A percentile compares a stretch with the other conserved stretches of the same genome.
Evolutionary conservation across 2,329 filamentous ascomycete genomes (phyloP).

Genomic region (Colletotrichum noveboracense): DNA sequence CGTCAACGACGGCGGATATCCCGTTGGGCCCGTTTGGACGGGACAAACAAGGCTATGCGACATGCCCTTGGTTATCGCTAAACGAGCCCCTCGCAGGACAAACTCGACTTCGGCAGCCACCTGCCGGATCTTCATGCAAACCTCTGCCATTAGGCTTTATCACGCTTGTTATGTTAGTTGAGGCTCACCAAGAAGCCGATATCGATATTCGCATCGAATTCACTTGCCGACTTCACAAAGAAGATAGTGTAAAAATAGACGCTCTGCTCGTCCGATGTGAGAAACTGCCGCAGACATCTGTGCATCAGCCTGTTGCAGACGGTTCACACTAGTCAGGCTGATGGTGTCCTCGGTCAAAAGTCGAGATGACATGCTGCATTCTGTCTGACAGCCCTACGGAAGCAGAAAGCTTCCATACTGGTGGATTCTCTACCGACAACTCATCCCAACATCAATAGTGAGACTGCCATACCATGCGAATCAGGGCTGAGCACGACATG

Average conservation of each 20-base stretch:
- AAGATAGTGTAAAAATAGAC: not conserved
- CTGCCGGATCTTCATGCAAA: constrained; percentile 8
- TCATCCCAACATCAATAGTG: not conserved
- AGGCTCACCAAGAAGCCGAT: not conserved
- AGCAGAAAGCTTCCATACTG: not conserved
- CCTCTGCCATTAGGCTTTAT: not conserved
- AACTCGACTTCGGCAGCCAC: not conserved
- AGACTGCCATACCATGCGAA: not conserved
- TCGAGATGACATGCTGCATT: not conserved
- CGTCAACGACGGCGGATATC: not conserved
- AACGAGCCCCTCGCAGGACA: not conserved
- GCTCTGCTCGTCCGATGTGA: not conserved
- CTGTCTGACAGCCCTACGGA: not conserved
- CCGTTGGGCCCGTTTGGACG: not conserved
- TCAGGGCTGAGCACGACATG: not conserved
- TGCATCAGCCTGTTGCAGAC: not conserved
- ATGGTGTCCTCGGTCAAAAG: not conserved
- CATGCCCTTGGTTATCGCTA: not conserved
- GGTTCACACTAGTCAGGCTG: not conserved
- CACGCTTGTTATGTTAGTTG: not conserved
- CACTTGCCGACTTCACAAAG: not conserved
- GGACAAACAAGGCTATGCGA: not conserved
- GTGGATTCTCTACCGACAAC: not conserved
- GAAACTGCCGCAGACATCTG: not conserved
- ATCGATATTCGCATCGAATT: not conserved